Evolutionary conservation across 2,329 filamentous ascomycete species (phyloP), one percentile per base, ranked within the genome.

Genomic region (Helotiales sp.): DNA sequence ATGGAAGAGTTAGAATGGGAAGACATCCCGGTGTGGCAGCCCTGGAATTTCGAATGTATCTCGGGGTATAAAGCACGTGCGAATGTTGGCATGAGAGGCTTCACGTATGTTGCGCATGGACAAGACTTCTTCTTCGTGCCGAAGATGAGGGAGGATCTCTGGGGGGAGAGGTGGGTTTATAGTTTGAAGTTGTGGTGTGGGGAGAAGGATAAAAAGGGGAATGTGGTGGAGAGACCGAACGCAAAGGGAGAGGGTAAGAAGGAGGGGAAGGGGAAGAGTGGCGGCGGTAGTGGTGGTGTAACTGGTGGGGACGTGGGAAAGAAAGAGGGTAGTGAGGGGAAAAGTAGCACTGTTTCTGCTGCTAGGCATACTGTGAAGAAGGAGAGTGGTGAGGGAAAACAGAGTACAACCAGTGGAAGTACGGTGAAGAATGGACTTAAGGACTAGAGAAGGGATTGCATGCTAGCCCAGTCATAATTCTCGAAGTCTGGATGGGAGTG

Each of bases 51-150:
- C 3, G 49, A 24, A 17, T 68, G 67, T 37, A 52, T 65, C 5
- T 40, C 62, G 3, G 66, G 61, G 1, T 69, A 71, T 22, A 47
- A 65, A 15, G 70, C 69, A 26, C 62, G 59, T 30, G 55, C 64
- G 10, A 65, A 69, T n/a, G 65, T 72, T 0, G 70, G 70, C 15
- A 43, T 69, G 11, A 60, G 70, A 11, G 65, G 45, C 6, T 60
- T 72, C 8, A 61, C 40, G 4, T 72, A 72, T 50, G 24, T 32
- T 15, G 70, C 62, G 15, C 65, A 71, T 37, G 67, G 69, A 17
- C 63, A 70, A 55, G 62, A 64, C 8, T 66, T 65, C 3, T 60
- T 57, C 50, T 69, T 72, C 11, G 62, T 60, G 15, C 64, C 67
- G 0, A 52, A 65, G 37, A 47, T 57, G 65, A 45, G 24, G n/a